These are phyloP conservation scores for Lasiodiplodia theobromae DNA, from an alignment of 2,329 filamentous ascomycete species.

Conservation along the genomic window DNA sequence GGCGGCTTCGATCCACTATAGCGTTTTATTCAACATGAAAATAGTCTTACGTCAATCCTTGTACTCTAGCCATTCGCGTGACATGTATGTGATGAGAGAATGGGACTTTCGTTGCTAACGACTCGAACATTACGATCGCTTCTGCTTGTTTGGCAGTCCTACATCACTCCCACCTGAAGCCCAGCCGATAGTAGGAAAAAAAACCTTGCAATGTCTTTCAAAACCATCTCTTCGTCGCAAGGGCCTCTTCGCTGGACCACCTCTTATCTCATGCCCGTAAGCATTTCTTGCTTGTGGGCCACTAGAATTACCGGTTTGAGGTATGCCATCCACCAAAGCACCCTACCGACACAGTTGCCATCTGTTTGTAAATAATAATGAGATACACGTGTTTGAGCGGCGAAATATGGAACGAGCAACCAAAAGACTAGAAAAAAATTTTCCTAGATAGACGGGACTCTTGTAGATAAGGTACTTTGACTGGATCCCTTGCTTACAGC, in stretches of 20 bases:
- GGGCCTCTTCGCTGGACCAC: too few species aligned
- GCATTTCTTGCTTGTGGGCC: neutral
- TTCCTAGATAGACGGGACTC: neutral
- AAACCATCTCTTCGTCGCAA: too few species aligned
- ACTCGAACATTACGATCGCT: neutral
- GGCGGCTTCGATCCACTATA: neutral
- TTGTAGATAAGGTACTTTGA: too few species aligned
- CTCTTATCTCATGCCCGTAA: neutral
- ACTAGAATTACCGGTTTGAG: neutral
- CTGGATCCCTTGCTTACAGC: too few species aligned
- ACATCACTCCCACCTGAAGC: too few species aligned
- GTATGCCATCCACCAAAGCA: neutral
- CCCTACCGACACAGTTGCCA: neutral
- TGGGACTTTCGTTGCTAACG: neutral
- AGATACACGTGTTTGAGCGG: neutral
- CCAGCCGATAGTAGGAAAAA: too few species aligned
- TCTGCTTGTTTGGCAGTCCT: neutral
- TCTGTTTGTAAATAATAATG: neutral
- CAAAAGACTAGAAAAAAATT: neutral
- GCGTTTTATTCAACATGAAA: slow-evolving; percentile 10
- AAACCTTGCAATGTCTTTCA: too few species aligned
- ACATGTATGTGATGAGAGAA: neutral
- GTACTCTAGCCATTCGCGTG: neutral
- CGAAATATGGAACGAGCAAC: neutral
- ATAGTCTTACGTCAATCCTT: neutral